These are phyloP conservation scores for Colletotrichum chrysophilum DNA, from an alignment of 2,329 filamentous ascomycete genomes.

Conservation along the genomic window DNA sequence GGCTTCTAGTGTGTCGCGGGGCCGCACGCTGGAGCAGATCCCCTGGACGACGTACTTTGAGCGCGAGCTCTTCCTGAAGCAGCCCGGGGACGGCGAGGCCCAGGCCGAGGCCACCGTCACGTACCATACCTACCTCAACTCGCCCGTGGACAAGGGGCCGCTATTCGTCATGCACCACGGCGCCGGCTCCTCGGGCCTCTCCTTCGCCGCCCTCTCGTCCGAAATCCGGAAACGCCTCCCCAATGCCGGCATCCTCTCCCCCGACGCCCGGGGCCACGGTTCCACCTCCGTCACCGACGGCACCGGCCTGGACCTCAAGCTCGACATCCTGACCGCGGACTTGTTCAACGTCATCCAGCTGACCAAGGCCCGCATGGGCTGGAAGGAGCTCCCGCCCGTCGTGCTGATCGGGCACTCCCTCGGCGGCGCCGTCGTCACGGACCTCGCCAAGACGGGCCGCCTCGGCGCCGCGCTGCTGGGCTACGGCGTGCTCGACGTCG, in stretches of 20 bases:
- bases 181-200: slow-evolving; percentile 85
- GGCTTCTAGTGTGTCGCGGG: slow-evolving; percentile 33
- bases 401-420: slow-evolving; percentile 91
- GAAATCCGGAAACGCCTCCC: slow-evolving; percentile 81
- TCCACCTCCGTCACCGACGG: slow-evolving; percentile 60
- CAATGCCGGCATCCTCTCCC: slow-evolving; percentile 79
- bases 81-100: slow-evolving; percentile 21
- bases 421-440: slow-evolving; percentile 88
- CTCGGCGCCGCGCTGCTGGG: slow-evolving; percentile 76
- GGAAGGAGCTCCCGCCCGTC: slow-evolving; percentile 75
- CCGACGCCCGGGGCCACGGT: slow-evolving; percentile 89
- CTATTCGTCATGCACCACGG: slow-evolving; percentile 95
- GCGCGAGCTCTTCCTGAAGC: slow-evolving; percentile 78
- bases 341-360: slow-evolving; percentile 72
- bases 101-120: slow-evolving; percentile 48
- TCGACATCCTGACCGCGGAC: slow-evolving; percentile 76
- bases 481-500: slow-evolving; percentile 91
- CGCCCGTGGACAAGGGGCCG: slow-evolving; percentile 76
- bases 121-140: slow-evolving; percentile 88
- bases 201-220: slow-evolving; percentile 81
- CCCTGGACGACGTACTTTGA: slow-evolving; percentile 93
- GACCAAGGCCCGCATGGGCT: slow-evolving; percentile 72
- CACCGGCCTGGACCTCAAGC: slow-evolving; percentile 65
- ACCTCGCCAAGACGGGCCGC: slow-evolving; percentile 72
- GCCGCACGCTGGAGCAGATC: slow-evolving; percentile 66